phyloP scores from a whole-genome alignment of 1,284 basidiomycete species.

The Meira miltonrushii region DNA sequence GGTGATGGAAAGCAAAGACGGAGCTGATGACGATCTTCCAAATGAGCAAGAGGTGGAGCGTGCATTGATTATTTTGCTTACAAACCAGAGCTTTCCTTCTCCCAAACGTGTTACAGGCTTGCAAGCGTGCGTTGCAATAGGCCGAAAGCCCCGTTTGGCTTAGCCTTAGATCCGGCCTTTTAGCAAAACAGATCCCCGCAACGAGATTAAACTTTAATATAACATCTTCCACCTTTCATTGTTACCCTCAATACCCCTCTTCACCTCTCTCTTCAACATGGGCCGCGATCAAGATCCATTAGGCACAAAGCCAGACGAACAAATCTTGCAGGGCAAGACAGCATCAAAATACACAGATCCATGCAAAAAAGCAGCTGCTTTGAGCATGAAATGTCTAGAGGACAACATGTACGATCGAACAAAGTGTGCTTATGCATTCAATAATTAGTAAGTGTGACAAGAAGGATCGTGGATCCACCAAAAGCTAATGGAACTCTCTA shows the following conservation, averaged over 20 bases:
- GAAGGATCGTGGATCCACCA: background rate
- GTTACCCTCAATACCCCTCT: background rate
- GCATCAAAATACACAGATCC: constrained; percentile 44
- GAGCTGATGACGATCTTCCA: background rate
- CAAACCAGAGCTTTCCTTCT: no score
- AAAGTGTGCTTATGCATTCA: constrained; percentile 42
- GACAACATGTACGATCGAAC: constrained; percentile 39
- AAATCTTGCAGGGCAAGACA: constrained; percentile 34
- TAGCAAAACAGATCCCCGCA: background rate
- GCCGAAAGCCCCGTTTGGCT: no score
- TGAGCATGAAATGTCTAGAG: constrained; percentile 48
- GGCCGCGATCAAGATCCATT: constrained; percentile 6
- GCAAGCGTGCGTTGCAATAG: no score
- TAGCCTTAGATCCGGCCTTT: no score
- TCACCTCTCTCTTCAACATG: background rate
- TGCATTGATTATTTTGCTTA: no score
- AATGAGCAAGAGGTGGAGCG: no score
- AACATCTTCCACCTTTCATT: background rate
- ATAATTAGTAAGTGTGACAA: constrained; percentile 34
- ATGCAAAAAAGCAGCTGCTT: constrained; percentile 44
- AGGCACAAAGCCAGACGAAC: constrained; percentile 24
- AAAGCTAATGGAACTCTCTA: background rate
- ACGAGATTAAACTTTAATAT: background rate
- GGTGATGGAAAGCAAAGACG: background rate
- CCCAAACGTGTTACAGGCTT: no score